Base-by-base conservation (phyloP, 306 rosid species). In the Cicer cuneatum region DNA sequence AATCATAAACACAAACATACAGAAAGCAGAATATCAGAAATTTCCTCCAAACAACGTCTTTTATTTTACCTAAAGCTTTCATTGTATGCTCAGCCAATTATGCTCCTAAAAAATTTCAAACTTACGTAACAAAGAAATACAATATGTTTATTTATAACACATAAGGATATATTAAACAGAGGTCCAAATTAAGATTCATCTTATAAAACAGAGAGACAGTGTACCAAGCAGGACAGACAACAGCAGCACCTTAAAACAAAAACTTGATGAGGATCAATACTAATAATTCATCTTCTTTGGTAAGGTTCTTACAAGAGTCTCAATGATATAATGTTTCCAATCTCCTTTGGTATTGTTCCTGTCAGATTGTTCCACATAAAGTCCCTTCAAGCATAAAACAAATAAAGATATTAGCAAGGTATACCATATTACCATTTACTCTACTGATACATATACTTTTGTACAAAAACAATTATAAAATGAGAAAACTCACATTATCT, bases 321-420 rank as follows among this genome's bases (percentile, higher is more conserved):
- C 86, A 93, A 76, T 39, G 89, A 46, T 49, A 40, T 12, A 41
- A 93, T 80, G n/a, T 75, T 80, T 76, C 96, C 96, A 10, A 93
- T 89, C 87, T 90, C 96, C 90, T 83, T 86, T 0, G 98, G 98
- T 75, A 93, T 82, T 14, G 84, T 53, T 29, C 98, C 98, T 3
- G 78, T 84, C 76, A 93, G 74, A 37, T 83, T 72, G 85, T 93
- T 93, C 98, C 98, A 93, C 98, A 93, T 90, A 87, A 93, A 87
- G 83, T 89, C 77, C 86, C 98, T 93, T 73, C 24, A 64, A 71
- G 77, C 80, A 62, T 54, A 84, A 84, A 78, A 67, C 39, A 63
- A 63, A 73, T 3, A 2, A 53, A 49, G 42, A 62, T 48, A 75
- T 89, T 74, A 86, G 84, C 69, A 59, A 69, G 21, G 29, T 59